A percentile compares a stretch with the other conserved stretches of the same genome.
Evolutionary conservation across 495 filamentous ascomycete species (phyloP).

Genomic region (Paragyromitra xinjiangensis): DNA sequence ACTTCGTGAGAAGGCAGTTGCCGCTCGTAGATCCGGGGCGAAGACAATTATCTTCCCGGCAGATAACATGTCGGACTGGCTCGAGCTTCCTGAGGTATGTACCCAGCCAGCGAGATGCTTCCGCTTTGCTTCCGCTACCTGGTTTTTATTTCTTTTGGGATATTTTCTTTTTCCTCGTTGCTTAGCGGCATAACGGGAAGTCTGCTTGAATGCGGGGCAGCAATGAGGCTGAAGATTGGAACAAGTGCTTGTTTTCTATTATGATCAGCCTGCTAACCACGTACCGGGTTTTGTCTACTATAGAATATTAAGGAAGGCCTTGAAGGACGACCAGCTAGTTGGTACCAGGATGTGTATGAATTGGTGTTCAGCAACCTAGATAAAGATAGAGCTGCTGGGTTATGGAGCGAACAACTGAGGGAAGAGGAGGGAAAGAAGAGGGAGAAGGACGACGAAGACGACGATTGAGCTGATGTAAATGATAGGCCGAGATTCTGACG

Average conservation of each 20-base stretch:
- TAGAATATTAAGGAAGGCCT: conserved; percentile 98
- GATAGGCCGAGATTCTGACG: conserved; percentile 26
- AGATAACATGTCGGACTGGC: conserved; percentile 96
- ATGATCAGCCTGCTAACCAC: conserved; percentile 43
- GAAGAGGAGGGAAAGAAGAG: conserved; percentile 62
- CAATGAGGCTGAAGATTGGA: conserved; percentile 36
- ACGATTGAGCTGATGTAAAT: conserved; percentile 43
- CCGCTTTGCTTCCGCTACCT: neutral
- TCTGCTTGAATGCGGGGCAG: conserved; percentile 7
- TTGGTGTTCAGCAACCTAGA: conserved; percentile 88
- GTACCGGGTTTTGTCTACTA: conserved; percentile 57
- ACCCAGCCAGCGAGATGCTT: conserved; percentile 18
- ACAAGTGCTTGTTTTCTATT: conserved; percentile 13
- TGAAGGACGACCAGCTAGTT: conserved; percentile 84
- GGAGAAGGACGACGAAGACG: conserved; percentile 57
- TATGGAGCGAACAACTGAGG: conserved; percentile 79
- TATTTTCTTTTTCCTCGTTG: conserved; percentile 27
- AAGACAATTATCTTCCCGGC: conserved; percentile 94
- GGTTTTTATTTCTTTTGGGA: conserved; percentile 8
- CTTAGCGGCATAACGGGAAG: conserved; percentile 33
- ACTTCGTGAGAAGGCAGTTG: conserved; percentile 97
- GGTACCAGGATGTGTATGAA: conserved; percentile 95
- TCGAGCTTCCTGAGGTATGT: conserved; percentile 94
- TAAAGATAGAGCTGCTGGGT: conserved; percentile 70
- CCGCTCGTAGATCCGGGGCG: conserved; percentile 89